Base-by-base conservation (phyloP, 495 filamentous ascomycete species). In the Xylaria grammica region DNA sequence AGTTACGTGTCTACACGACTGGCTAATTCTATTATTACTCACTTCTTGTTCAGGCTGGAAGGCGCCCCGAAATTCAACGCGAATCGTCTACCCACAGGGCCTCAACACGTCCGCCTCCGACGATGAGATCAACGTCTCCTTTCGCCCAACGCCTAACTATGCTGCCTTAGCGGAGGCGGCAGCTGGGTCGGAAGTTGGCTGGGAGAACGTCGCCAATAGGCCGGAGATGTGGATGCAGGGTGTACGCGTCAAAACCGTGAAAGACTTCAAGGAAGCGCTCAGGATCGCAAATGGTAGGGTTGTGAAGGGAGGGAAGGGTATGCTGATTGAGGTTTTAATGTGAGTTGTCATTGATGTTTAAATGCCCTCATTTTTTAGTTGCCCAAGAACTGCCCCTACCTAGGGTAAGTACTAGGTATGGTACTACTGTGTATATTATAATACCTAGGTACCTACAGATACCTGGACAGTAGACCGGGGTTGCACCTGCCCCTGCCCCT, bases 11-110 rank as follows among this genome's bases (percentile, higher is more conserved):
- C 32, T 36, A 5, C 11, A 5, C 32, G 11, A 36, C 32, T 10
- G 17, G 48, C 56, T 59, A 13, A 59, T 19, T 34, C 42, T 48
- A 1, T 11, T 6, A 24, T 42, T 42, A 6, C 13, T 10, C 40
- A 24, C 15, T 20, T 44, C 29, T 27, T 19, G 22, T 19, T 51
- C 26, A 70, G 68, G 63, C 29, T 79, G 72, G 72, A 76, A 78
- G 49, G 72, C 77, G 24, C 74, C 71, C 7, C 66, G 72, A 13
- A 72, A 73, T 7, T 76, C 70, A 3, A 63, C 73, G 10, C 59
- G 64, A 22, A 60, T 76, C 4, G 75, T 78, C 17, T 71, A 78
- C 24, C 68, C 72, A 1, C 58, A 63, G 15, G 71, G 76, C 19
- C 65, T 73, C 13, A 70, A 26, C 15, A 60, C 32, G 1, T 60